Base-by-base conservation (phyloP, 192 early-diverging fungal species). In the Rhizophlyctis rosea region DNA sequence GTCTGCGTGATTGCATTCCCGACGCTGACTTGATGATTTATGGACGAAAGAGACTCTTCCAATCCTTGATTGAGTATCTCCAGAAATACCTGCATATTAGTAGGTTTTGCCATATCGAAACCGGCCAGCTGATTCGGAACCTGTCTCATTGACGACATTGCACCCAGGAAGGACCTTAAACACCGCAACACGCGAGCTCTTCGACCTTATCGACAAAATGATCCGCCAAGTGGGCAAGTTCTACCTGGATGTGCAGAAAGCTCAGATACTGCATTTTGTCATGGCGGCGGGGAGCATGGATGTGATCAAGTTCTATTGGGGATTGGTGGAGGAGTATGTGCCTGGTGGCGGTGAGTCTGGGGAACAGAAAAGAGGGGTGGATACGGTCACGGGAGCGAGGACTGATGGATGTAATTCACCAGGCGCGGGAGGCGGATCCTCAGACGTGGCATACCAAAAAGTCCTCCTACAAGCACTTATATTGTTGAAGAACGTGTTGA, bases 221-320 rank as follows among this genome's bases (percentile, higher is more conserved):
- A 72, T 79, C 5, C 50, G 86, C 36, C 78, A 83, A 7, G 81
- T 90, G 47, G 93, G 93, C 29, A 90, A 90, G 60, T 63, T 96
- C 29, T 92, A 90, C 65, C 58, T 90, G 51, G 85, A 90, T 58
- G 65, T 91, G 16, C 82, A 88, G 67, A 83, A 82, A 57, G 61
- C 77, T 0, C 82, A 88, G 34, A 79, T 88, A 0, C 74, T 89
- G 3, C 76, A 80, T 4, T 91, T 89, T 61, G 80, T 87, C 25
- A 67, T 83, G 1, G 73, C 77, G 7, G 85, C 86, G 9, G 73
- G 76, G 3, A 77, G 83, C 31, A 66, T 84, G 4, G 80, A 78
- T 32, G 81, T 92, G 32, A 69, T 93, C 54, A 62, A 69, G 34
- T 92, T 83, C 74, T 96, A 92, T 74, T 92, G 90, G 88, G 62